Percentiles rank a stretch among this genome's conserved stretches.
Conservation (phyloP, 2,329 filamentous ascomycete species). For the Microsporum audouinii region DNA sequence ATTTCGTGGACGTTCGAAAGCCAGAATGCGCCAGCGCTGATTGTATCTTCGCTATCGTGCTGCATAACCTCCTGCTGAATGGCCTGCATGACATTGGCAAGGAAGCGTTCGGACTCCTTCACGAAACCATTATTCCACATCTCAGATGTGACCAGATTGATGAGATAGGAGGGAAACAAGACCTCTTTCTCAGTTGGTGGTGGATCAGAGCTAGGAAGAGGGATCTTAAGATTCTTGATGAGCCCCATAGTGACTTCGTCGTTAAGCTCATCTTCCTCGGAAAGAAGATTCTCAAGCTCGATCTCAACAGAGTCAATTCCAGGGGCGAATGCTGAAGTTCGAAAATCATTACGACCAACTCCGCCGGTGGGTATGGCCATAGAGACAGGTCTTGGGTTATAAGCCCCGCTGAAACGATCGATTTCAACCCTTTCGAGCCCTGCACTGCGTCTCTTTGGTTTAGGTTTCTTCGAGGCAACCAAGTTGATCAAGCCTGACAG, state of each 20-base stretch:
- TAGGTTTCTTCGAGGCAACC: slow-evolving; percentile 92
- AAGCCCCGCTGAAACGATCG: slow-evolving; percentile 82
- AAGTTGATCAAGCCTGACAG: slow-evolving; percentile 83
- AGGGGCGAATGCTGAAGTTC: slow-evolving; percentile 65
- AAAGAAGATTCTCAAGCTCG: slow-evolving; percentile 85
- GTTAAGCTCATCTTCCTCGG: slow-evolving; percentile 90
- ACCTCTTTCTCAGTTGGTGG: slow-evolving; percentile 97
- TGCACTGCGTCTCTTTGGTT: slow-evolving; percentile 67
- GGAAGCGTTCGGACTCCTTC: slow-evolving; percentile 96
- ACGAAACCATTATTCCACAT: slow-evolving; percentile 99
- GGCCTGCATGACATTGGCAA: slow-evolving; percentile 98
- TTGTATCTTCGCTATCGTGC: slow-evolving; percentile 90
- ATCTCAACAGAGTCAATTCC: slow-evolving; percentile 83
- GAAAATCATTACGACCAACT: slow-evolving; percentile 51
- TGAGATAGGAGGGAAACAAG: slow-evolving; percentile 94
- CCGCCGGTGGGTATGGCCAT: slow-evolving; percentile 63
- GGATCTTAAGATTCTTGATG: slow-evolving; percentile 94
- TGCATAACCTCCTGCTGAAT: slow-evolving; percentile 99
- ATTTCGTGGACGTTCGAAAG: slow-evolving; percentile 98
- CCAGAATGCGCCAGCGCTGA: slow-evolving; percentile 98
- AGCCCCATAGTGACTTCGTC: slow-evolving; percentile 94
- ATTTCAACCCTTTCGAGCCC: slow-evolving; percentile 73
- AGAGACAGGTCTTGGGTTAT: slow-evolving; percentile 88
- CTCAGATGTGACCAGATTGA: slow-evolving; percentile 96
- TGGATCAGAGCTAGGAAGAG: slow-evolving; percentile 71